A percentile compares a stretch with the other conserved stretches of the same genome.
Conservation (phyloP, 306 rosid genomes). For the Castanospermum australe region DNA sequence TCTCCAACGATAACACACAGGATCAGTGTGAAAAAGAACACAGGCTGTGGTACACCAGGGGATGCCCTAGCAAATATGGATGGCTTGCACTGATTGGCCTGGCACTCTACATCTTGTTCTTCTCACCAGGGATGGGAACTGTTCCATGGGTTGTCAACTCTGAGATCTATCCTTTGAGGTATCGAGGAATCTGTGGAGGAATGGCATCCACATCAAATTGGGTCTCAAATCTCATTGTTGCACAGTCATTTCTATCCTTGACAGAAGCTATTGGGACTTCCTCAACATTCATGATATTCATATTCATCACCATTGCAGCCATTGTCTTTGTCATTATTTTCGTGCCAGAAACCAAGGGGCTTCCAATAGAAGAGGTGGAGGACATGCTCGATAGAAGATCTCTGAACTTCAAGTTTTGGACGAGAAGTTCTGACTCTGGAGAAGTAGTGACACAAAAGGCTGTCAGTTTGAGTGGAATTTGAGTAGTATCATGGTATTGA, state of each 20-base stretch:
- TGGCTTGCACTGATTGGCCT: constrained; percentile 50
- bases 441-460: neutral
- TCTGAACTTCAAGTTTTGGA: constrained; percentile 58
- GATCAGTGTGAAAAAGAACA: constrained; percentile 24
- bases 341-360: constrained; percentile 65
- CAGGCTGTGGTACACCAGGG: constrained; percentile 59
- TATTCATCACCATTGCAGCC: constrained; percentile 45
- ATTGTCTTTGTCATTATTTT: constrained; percentile 50
- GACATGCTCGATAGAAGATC: constrained; percentile 48
- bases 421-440: constrained; percentile 17
- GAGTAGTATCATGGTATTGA: neutral
- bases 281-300: constrained; percentile 54
- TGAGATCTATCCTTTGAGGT: constrained; percentile 64
- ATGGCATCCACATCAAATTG: constrained; percentile 68
- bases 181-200: constrained; percentile 64
- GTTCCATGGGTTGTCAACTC: constrained; percentile 77
- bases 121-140: constrained; percentile 76
- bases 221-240: constrained; percentile 59
- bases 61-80: constrained; percentile 63
- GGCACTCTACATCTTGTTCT: constrained; percentile 53
- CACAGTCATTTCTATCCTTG: constrained; percentile 52
- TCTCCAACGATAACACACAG: constrained; percentile 41
- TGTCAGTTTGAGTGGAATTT: neutral
- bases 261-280: constrained; percentile 57
- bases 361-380: constrained; percentile 67